phyloP scores from a whole-genome alignment of 768 basidiomycete species.

The Boletus vermiculosoides region DNA sequence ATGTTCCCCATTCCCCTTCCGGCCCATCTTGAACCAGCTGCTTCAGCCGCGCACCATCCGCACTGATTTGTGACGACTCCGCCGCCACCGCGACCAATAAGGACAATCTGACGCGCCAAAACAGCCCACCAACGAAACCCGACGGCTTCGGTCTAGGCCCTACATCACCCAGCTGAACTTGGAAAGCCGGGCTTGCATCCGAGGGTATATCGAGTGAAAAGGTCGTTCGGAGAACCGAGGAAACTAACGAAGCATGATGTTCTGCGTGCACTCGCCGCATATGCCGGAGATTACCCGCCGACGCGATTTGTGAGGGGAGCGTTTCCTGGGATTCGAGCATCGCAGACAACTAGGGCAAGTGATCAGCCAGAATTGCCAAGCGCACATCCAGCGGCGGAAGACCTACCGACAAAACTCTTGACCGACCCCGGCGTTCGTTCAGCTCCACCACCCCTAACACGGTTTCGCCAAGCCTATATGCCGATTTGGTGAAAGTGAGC shows the following conservation, averaged over 20 bases:
- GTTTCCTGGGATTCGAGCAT: constrained; percentile 88
- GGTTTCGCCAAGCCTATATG: constrained; percentile 90
- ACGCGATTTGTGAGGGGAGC: constrained; percentile 60
- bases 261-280: constrained; percentile 82
- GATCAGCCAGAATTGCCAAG: constrained; percentile 1
- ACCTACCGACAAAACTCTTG: constrained; percentile 81
- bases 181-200: constrained; percentile 87
- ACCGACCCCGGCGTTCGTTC: constrained; percentile 66
- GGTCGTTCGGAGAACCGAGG: constrained; percentile 70
- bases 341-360: constrained; percentile 68
- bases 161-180: constrained; percentile 50
- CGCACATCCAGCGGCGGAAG: neutral
- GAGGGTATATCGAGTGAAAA: constrained; percentile 92
- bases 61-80: constrained; percentile 43
- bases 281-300: constrained; percentile 47
- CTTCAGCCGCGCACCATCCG: constrained; percentile 53
- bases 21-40: constrained; percentile 56
- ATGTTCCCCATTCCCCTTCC: constrained; percentile 68
- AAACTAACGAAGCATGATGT: constrained; percentile 73
- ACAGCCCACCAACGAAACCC: constrained; percentile 62
- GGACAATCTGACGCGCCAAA: constrained; percentile 87
- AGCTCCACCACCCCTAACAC: constrained; percentile 85
- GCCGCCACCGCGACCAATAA: constrained; percentile 76
- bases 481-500: constrained; percentile 87
- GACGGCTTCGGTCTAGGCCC: constrained; percentile 15